Percentiles rank a stretch among this genome's conserved stretches.
phyloP scores from a whole-genome alignment of 441 rosid species.

The Geranium incanum region DNA sequence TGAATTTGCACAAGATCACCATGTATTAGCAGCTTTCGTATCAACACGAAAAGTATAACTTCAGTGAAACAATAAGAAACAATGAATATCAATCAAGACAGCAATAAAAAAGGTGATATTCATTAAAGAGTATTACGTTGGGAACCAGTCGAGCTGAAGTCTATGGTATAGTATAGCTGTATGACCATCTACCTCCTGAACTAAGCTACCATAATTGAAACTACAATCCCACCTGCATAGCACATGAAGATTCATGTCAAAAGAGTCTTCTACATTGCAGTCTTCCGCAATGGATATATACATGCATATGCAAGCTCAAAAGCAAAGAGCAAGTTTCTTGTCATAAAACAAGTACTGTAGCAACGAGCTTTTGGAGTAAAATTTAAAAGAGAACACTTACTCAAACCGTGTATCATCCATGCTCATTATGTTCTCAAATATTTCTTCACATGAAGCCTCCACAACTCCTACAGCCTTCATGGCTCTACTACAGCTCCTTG shows the following conservation, averaged over 20 bases:
- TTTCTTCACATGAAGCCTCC: conserved; percentile 95
- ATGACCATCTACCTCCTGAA: conserved; percentile 99
- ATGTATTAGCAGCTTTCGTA: too few species aligned
- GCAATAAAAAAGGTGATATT: too few species aligned
- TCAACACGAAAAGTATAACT: too few species aligned
- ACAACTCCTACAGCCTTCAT: conserved; percentile 99
- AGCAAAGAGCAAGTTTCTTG: too few species aligned
- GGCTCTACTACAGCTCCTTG: conserved; percentile 99
- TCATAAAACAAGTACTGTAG: background rate
- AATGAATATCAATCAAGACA: too few species aligned
- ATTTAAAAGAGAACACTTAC: conserved; percentile 52
- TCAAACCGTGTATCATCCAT: conserved; percentile 98
- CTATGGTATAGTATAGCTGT: conserved; percentile 95
- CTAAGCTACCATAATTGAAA: conserved; percentile 86
- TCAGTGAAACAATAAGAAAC: too few species aligned
- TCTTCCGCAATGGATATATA: background rate
- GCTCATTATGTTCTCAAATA: conserved; percentile 97
- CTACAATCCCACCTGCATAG: conserved; percentile 97
- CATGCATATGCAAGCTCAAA: background rate
- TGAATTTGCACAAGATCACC: too few species aligned
- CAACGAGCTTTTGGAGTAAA: background rate
- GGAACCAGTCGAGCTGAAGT: conserved; percentile 96
- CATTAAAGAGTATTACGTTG: conserved; percentile 46
- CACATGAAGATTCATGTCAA: conserved; percentile 14
- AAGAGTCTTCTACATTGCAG: background rate